Conservation (phyloP, 768 basidiomycete genomes). For the Leccinum pellstonianum region DNA sequence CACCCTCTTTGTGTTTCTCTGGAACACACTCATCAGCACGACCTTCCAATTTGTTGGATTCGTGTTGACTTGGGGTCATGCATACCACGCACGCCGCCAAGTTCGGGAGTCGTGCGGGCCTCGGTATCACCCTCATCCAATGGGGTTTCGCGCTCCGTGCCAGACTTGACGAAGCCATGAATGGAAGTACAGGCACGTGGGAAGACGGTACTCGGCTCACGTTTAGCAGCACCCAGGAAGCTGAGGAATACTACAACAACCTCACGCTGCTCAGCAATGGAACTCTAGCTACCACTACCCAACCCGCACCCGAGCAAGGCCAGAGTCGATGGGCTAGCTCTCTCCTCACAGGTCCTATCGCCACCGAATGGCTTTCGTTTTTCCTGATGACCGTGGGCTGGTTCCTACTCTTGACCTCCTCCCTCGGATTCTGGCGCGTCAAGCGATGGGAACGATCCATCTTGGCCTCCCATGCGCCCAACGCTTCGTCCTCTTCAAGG, state of each 20-base stretch:
- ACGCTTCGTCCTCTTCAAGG: constrained; percentile 35
- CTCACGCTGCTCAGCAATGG: constrained; percentile 26
- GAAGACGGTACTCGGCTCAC: constrained; percentile 35
- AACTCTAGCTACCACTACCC: constrained; percentile 19
- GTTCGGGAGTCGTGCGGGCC: constrained; percentile 88
- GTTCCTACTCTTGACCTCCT: constrained; percentile 87
- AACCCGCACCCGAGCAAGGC: constrained; percentile 6
- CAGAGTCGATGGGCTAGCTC: constrained; percentile 38
- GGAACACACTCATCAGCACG: constrained; percentile 90
- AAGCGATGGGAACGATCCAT: constrained; percentile 87
- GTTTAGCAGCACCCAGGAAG: constrained; percentile 45
- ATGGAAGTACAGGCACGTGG: constrained; percentile 31
- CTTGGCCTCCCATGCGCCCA: constrained; percentile 44
- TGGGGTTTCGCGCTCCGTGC: constrained; percentile 83
- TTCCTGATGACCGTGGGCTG: constrained; percentile 90
- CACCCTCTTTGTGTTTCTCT: constrained; percentile 81
- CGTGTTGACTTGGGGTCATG: constrained; percentile 88
- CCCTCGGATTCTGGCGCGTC: constrained; percentile 87
- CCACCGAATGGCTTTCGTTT: constrained; percentile 94
- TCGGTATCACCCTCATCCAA: constrained; percentile 96
- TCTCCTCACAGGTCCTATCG: constrained; percentile 55
- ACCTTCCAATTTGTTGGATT: constrained; percentile 98
- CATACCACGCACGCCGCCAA: constrained; percentile 93
- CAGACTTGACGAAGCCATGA: constrained; percentile 43
- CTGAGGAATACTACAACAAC: constrained; percentile 42